phyloP scores from a whole-genome alignment of 73 alveolate genomes.

The Stentor roeselii region DNA sequence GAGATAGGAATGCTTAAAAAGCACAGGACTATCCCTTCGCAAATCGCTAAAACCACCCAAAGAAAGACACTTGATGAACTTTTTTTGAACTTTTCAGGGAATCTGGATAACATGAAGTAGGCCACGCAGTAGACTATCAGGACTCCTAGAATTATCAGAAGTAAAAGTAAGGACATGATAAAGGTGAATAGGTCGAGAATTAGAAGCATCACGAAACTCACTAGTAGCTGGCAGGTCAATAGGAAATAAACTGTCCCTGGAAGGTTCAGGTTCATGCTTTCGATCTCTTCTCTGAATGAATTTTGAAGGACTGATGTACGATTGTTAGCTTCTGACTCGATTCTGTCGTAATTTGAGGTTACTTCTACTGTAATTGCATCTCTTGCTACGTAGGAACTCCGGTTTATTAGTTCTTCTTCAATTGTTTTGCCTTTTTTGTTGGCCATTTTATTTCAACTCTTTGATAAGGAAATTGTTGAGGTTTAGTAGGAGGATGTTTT shows the following conservation, averaged over 20 bases:
- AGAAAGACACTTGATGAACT: neutral
- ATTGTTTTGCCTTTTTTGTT: neutral
- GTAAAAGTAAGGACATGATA: neutral
- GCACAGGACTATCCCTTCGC: neutral
- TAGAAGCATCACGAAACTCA: neutral
- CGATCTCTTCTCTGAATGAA: neutral
- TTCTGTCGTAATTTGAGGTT: neutral
- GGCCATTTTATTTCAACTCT: neutral
- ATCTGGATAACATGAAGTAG: neutral
- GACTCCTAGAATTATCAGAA: neutral
- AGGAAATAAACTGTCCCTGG: neutral
- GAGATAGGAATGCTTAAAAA: neutral
- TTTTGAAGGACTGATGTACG: neutral
- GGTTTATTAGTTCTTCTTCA: neutral
- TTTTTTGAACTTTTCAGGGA: neutral
- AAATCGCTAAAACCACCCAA: neutral
- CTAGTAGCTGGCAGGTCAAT: neutral
- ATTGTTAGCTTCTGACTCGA: neutral
- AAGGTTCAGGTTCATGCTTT: neutral
- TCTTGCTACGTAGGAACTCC: neutral
- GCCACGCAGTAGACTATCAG: neutral
- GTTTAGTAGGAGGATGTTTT: too few relatives aligned
- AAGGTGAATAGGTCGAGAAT: neutral
- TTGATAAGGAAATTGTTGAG: too few relatives aligned
- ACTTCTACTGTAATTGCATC: neutral